Percentiles rank a stretch among this genome's conserved stretches.
Conservation (phyloP, 345 rosid species). For the Syzygium jambos region DNA sequence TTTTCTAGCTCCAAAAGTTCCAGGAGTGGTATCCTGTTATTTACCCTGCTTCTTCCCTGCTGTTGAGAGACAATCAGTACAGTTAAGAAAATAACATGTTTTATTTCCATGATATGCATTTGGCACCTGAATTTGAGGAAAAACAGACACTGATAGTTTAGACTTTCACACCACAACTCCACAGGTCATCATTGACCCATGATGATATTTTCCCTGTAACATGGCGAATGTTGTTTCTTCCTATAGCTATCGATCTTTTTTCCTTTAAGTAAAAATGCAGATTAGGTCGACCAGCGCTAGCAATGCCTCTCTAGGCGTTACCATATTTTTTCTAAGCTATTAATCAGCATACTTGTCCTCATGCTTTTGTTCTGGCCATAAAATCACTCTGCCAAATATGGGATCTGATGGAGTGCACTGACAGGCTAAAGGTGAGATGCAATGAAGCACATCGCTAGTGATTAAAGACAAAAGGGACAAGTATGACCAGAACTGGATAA, state of each 20-base stretch:
- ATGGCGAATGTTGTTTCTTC: neutral
- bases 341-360: neutral
- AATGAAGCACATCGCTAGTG: neutral
- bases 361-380: neutral
- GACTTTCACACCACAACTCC: neutral
- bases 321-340: neutral
- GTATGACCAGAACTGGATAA: neutral
- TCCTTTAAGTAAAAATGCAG: neutral
- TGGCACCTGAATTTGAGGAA: neutral
- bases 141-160: neutral
- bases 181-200: neutral
- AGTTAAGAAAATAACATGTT: neutral
- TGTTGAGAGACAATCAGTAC: neutral
- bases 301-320: neutral
- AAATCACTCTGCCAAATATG: neutral
- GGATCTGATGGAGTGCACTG: neutral
- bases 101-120: neutral
- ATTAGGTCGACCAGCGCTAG: neutral
- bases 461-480: neutral
- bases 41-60: neutral
- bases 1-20: neutral
- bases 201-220: neutral
- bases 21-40: neutral
- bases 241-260: neutral
- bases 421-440: neutral